A percentile compares a stretch with the other conserved stretches of the same genome.
phyloP scores from a whole-genome alignment of 768 basidiomycete genomes.

The Kwoniella europaea region DNA sequence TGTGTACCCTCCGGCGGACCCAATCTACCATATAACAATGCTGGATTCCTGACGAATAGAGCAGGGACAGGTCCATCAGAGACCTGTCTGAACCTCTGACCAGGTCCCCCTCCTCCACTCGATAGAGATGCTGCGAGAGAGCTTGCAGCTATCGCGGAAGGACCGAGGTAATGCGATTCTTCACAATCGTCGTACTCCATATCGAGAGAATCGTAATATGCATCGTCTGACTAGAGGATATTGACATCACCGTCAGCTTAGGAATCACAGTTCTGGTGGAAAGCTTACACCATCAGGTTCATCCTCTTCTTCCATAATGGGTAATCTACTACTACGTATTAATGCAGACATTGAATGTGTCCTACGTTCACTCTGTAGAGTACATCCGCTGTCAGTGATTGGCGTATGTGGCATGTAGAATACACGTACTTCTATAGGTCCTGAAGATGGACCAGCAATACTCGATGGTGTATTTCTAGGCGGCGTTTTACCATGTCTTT shows the following conservation, averaged over 20 bases:
- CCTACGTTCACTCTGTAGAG: not conserved
- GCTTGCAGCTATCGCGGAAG: conserved; percentile 21
- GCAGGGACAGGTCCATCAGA: conserved; percentile 25
- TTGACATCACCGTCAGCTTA: no score
- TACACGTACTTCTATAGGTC: not conserved
- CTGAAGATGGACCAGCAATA: not conserved
- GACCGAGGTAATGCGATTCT: conserved; percentile 28
- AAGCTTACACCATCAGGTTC: conserved; percentile 11
- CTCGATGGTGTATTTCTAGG: not conserved
- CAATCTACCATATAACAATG: conserved; percentile 25
- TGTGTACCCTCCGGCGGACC: conserved; percentile 19
- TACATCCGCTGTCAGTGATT: not conserved
- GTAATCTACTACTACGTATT: not conserved
- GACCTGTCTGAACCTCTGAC: conserved; percentile 26
- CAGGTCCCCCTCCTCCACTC: conserved; percentile 8
- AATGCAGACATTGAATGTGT: not conserved
- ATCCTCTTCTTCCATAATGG: conserved; percentile 1
- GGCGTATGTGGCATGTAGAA: not conserved
- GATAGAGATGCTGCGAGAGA: conserved; percentile 16
- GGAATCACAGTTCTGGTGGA: no score
- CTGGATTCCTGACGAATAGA: conserved; percentile 25
- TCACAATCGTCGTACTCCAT: conserved; percentile 24
- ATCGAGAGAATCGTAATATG: conserved; percentile 18
- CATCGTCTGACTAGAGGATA: not conserved
- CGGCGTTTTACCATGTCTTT: conserved; percentile 9